These are phyloP conservation scores for Colletotrichum costaricense DNA, from an alignment of 2,329 filamentous ascomycete genomes.

Conservation along the genomic window DNA sequence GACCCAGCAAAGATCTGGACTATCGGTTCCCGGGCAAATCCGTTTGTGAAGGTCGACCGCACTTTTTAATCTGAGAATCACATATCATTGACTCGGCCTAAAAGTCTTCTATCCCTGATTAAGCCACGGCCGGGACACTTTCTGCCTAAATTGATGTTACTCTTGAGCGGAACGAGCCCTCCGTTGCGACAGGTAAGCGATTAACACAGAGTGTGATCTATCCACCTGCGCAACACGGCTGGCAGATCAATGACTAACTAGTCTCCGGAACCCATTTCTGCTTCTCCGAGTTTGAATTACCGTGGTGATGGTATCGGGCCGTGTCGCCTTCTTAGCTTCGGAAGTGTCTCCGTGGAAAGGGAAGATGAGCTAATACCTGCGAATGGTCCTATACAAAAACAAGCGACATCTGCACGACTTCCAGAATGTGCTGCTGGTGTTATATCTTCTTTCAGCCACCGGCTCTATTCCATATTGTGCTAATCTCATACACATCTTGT, in stretches of 20 bases:
- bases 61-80: too few species aligned
- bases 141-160: slow-evolving; percentile 9
- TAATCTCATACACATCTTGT: neutral
- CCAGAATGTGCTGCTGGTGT: neutral
- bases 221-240: neutral
- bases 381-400: neutral
- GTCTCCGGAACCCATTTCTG: neutral
- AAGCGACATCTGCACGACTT: neutral
- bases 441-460: neutral
- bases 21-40: neutral
- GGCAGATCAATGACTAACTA: neutral
- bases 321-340: neutral
- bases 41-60: too few species aligned
- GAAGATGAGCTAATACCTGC: neutral
- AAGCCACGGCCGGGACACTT: neutral
- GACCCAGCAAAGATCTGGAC: too few species aligned
- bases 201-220: neutral
- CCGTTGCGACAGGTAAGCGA: neutral
- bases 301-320: too few species aligned
- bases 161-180: neutral
- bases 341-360: neutral
- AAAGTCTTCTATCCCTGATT: neutral
- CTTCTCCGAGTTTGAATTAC: neutral
- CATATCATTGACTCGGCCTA: neutral
- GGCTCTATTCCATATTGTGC: neutral